Conservation (phyloP, 306 rosid genomes). For the Rosa persica region DNA sequence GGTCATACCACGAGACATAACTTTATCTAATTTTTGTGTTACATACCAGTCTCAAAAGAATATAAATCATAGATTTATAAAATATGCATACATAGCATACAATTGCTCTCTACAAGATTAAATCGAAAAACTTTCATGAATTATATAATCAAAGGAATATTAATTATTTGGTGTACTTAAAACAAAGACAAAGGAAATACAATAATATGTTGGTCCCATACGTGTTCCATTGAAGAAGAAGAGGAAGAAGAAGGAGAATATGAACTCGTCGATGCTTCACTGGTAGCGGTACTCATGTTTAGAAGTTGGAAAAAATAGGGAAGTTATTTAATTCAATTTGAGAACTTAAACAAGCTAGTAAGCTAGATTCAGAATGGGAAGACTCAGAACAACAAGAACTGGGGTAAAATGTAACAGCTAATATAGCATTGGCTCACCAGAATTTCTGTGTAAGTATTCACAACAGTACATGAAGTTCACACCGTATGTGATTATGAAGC, state of each 20-base stretch:
- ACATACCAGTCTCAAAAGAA: no score
- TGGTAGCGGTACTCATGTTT: neutral
- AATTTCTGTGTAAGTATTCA: neutral
- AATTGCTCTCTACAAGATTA: no score
- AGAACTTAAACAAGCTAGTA: neutral
- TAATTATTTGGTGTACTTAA: no score
- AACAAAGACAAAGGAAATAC: no score
- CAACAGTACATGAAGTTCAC: neutral
- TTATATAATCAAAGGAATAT: no score
- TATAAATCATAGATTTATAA: no score
- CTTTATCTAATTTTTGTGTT: no score
- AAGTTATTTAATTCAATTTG: neutral
- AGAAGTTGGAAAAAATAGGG: neutral
- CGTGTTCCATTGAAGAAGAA: neutral
- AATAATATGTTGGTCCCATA: neutral
- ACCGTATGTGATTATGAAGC: neutral
- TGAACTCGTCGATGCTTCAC: neutral
- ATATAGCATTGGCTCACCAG: neutral
- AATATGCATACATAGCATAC: no score
- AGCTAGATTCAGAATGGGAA: neutral
- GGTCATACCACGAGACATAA: no score
- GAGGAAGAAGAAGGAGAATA: neutral
- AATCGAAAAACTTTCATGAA: no score
- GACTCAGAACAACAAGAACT: neutral
- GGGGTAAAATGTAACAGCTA: neutral